Evolutionary conservation across 78 protist species (phyloP).

Genomic region (Corallochytrium limacisporum): DNA sequence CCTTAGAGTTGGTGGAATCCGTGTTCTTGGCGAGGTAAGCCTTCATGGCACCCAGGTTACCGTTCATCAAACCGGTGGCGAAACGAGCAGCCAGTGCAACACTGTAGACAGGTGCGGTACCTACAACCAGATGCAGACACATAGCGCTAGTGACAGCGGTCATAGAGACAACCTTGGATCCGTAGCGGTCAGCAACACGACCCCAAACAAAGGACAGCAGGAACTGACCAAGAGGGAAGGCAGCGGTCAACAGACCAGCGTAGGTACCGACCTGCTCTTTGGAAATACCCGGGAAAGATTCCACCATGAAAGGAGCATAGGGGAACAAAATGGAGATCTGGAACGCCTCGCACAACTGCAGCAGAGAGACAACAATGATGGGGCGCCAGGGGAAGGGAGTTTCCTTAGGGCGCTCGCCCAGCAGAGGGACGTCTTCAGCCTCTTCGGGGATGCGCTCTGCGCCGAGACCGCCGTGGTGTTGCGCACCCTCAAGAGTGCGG

Average conservation of each 20-base stretch:
- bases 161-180: background rate
- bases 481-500: no score
- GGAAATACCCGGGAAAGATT: background rate
- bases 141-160: conserved; percentile 10
- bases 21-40: conserved; percentile 31
- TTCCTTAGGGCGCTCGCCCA: no score
- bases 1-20: conserved; percentile 17
- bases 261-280: background rate
- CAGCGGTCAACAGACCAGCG: background rate
- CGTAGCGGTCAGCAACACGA: background rate
- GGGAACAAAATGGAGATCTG: background rate
- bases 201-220: background rate
- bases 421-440: no score
- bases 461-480: no score
- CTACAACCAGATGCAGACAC: conserved; percentile 8
- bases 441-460: no score
- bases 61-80: conserved; percentile 28
- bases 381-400: background rate
- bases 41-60: conserved; percentile 30
- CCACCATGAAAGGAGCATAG: background rate
- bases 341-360: background rate
- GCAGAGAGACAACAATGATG: background rate
- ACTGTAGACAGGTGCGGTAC: conserved; percentile 1
- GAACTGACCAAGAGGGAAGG: background rate
- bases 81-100: conserved; percentile 16